phyloP scores from a whole-genome alignment of 2,329 filamentous ascomycete genomes.

The Beauveria caledonica region DNA sequence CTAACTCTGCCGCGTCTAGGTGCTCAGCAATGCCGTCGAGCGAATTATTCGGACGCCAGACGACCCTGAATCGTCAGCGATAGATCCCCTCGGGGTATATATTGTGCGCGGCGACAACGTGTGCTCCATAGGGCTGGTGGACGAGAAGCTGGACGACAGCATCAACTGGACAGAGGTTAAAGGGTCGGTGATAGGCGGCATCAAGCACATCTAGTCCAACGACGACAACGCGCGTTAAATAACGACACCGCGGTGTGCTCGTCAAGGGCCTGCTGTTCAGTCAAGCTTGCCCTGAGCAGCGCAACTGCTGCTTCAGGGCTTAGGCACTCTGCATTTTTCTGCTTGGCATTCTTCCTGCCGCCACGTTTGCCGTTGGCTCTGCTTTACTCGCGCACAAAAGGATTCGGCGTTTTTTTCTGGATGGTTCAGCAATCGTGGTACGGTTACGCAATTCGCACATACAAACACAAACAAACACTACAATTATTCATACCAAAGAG shows the following conservation, averaged over 20 bases:
- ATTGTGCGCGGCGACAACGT: constrained; percentile 93
- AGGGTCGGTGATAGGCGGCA: constrained; percentile 72
- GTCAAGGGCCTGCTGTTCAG: neutral
- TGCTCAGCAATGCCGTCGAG: constrained; percentile 75
- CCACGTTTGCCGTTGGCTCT: neutral
- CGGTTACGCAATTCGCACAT: neutral
- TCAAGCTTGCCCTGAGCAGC: neutral
- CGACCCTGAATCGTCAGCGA: constrained; percentile 70
- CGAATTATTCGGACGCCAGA: constrained; percentile 82
- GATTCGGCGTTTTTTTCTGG: constrained; percentile 6
- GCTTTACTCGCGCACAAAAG: neutral
- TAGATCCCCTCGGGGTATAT: constrained; percentile 80
- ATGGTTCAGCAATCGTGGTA: neutral
- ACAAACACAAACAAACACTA: neutral
- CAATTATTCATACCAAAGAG: neutral
- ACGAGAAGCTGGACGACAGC: constrained; percentile 78
- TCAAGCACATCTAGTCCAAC: constrained; percentile 57
- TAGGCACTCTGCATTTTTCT: neutral
- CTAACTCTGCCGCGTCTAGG: constrained; percentile 33
- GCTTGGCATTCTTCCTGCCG: neutral
- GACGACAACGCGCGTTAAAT: neutral
- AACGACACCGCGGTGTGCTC: too few relatives aligned
- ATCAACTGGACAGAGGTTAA: constrained; percentile 92
- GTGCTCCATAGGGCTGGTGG: constrained; percentile 78
- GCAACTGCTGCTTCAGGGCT: neutral